Evolutionary conservation across 2,329 filamentous ascomycete genomes (phyloP), one percentile per base, ranked within the genome.

Genomic region (Geosmithia putterillii): DNA sequence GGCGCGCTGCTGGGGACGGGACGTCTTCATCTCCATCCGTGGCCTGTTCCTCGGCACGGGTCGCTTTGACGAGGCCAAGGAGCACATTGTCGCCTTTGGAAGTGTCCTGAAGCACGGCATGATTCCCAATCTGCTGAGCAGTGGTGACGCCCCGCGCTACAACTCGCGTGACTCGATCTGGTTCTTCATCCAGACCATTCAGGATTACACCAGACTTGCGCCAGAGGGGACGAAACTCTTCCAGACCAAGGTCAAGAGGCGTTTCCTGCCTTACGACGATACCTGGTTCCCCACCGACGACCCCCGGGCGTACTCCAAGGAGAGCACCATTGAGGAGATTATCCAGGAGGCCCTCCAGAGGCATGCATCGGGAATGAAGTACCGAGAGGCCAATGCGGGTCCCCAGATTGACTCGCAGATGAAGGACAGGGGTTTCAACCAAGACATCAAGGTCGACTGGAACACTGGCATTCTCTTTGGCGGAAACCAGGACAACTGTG

Each of bases 41-140:
- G 92, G 92, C 38, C 71, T 98, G n/a, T 86, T 86, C 51, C 76
- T 98, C 32, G 88, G 86, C 36, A 96, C 90, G 10, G 87, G 88
- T 2, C 81, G 92, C 8, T 95, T 84, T 53, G 77, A 74, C 2
- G 89, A 95, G 58, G 92, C 92, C 7, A 89, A 79, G 56, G 88
- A 96, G 59, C 94, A 98, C 56, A 95, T 98, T 46, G 69, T 87
- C 47, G 90, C 89, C 8, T 98, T 98, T 64, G 89, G 86, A 2
- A 95, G 88, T 58, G 89, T 98, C 10, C 67, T 98, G 51, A 98
- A 98, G 69, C 92, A 98, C 54, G 92, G 92, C 42, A 94, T 96
- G 88, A 89, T 98, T 45, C 92, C 92, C 14, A 98, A 98, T 55
- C 72, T 98, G 18, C 71, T 98, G 14, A 83, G 87, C 50, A 86